Conservation (phyloP, 768 basidiomycete genomes). For the Mycena latifolia region DNA sequence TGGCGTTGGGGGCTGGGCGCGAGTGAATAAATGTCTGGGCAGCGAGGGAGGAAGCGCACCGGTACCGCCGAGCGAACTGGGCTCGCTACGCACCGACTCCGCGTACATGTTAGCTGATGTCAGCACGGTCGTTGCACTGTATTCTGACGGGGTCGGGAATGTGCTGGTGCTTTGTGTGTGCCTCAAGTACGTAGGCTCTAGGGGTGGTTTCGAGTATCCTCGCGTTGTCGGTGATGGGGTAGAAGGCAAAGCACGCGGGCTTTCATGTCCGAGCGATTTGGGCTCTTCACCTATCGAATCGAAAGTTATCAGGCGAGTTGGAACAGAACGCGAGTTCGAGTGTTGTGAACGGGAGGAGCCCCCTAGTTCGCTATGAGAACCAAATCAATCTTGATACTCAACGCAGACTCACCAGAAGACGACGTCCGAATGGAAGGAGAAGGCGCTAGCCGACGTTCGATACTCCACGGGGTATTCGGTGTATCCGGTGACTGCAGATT, state of each 20-base stretch:
- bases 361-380: not conserved
- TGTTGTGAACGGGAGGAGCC: slow-evolving; percentile 33
- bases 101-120: slow-evolving; percentile 18
- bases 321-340: slow-evolving; percentile 17
- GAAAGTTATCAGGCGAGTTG: slow-evolving; percentile 13
- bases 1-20: slow-evolving; percentile 35
- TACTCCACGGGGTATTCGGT: slow-evolving; percentile 28
- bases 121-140: not conserved
- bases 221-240: slow-evolving; percentile 17
- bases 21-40: not conserved
- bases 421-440: slow-evolving; percentile 35
- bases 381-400: no score
- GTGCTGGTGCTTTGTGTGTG: slow-evolving; percentile 20
- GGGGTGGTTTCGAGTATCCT: slow-evolving; percentile 9
- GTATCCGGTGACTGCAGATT: slow-evolving; percentile 30
- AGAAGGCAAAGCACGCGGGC: not conserved
- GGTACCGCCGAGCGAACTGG: slow-evolving; percentile 26
- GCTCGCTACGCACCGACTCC: slow-evolving; percentile 31
- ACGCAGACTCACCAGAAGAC: slow-evolving; percentile 28
- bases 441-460: slow-evolving; percentile 22
- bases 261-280: not conserved
- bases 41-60: not conserved
- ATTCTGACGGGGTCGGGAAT: slow-evolving; percentile 24
- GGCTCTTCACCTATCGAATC: slow-evolving; percentile 31
- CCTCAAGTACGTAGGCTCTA: slow-evolving; percentile 5